Evolutionary conservation across 2,329 filamentous ascomycete genomes (phyloP).

Genomic region (Bimuria novae-zelandiae): DNA sequence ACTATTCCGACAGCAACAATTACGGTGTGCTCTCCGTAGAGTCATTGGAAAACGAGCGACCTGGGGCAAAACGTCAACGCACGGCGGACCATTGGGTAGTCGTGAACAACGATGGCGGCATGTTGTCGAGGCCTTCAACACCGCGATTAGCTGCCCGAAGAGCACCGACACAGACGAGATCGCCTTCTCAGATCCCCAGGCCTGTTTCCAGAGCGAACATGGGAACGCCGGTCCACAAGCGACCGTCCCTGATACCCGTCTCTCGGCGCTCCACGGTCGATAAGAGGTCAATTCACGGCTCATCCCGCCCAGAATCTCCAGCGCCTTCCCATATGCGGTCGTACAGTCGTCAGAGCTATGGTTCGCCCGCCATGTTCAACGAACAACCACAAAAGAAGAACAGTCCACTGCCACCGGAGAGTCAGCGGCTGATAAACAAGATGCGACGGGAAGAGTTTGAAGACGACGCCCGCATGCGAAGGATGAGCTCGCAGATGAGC

Average conservation of each 20-base stretch:
- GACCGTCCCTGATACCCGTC: conserved; percentile 51
- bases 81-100: conserved; percentile 56
- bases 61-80: conserved; percentile 53
- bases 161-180: conserved; percentile 28
- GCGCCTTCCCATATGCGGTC: conserved; percentile 26
- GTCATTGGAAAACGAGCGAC: conserved; percentile 49
- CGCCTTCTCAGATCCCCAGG: conserved; percentile 43
- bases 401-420: conserved; percentile 62
- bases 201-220: conserved; percentile 31
- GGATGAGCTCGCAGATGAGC: conserved; percentile 77
- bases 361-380: conserved; percentile 33
- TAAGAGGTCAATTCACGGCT: conserved; percentile 24
- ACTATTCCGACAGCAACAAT: conserved; percentile 58
- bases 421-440: conserved; percentile 73
- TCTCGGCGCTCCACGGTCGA: conserved; percentile 46
- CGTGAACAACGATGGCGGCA: conserved; percentile 51
- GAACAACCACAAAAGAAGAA: conserved; percentile 23
- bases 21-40: conserved; percentile 52
- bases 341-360: conserved; percentile 38
- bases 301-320: conserved; percentile 14
- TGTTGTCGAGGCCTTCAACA: conserved; percentile 59
- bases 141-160: conserved; percentile 43
- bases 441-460: conserved; percentile 75
- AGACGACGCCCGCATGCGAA: conserved; percentile 76
- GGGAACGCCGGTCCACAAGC: conserved; percentile 25